Percentiles rank a stretch among this genome's conserved stretches.
phyloP scores from a whole-genome alignment of 331 rosid genomes.

The Saraca asoca region DNA sequence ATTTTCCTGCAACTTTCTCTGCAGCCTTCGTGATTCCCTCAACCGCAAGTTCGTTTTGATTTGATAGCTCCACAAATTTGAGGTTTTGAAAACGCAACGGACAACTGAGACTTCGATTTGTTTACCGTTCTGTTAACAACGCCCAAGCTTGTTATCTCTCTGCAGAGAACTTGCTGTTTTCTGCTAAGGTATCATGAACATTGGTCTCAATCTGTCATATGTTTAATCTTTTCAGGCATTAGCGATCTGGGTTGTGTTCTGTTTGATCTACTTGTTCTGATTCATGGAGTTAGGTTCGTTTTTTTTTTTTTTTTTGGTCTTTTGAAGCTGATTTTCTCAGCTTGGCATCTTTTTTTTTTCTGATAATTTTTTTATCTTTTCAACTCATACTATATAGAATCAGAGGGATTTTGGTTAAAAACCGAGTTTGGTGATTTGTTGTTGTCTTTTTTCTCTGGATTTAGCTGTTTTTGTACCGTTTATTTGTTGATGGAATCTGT shows the following conservation, averaged over 20 bases:
- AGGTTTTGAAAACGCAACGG: conserved; percentile 5
- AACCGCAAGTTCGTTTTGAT: conserved; percentile 37
- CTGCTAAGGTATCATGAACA: conserved; percentile 40
- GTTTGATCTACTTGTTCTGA: conserved; percentile 46
- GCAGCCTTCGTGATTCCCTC: conserved; percentile 36
- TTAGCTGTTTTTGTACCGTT: conserved; percentile 28
- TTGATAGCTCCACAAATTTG: conserved; percentile 3
- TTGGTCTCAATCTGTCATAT: conserved; percentile 26
- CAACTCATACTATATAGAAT: conserved; percentile 3
- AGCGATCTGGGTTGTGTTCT: conserved; percentile 38
- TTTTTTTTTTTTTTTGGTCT: neutral
- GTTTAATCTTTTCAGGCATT: conserved; percentile 27
- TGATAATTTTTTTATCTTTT: neutral
- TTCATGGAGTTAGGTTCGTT: conserved; percentile 22
- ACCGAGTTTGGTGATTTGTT: conserved; percentile 14
- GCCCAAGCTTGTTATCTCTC: conserved; percentile 26
- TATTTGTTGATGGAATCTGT: conserved; percentile 22
- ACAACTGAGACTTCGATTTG: conserved; percentile 16
- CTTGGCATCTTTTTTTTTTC: neutral
- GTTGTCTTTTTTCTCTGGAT: conserved; percentile 1
- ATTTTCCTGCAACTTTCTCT: conserved; percentile 44
- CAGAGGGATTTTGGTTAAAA: conserved; percentile 24
- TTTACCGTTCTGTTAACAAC: neutral
- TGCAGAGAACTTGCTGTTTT: conserved; percentile 16
- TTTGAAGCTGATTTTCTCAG: conserved; percentile 2